These are phyloP conservation scores for Ceratopteris richardii DNA, from an alignment of 75 land plant species.

Conservation along the genomic window DNA sequence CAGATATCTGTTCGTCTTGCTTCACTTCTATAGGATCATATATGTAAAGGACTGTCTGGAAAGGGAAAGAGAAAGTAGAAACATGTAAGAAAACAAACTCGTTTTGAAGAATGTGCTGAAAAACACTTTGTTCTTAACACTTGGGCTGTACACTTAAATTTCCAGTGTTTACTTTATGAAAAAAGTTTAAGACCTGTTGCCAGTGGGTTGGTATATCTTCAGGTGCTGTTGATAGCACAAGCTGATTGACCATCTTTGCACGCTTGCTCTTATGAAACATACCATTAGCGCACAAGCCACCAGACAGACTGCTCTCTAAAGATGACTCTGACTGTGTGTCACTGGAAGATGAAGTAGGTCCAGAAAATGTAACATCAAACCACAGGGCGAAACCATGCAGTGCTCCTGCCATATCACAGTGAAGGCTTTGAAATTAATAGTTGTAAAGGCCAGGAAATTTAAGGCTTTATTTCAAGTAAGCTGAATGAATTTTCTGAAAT, in stretches of 20 bases:
- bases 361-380: slow-evolving; percentile 85
- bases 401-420: slow-evolving; percentile 43
- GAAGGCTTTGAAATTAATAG: no score
- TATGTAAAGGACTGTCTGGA: slow-evolving; percentile 81
- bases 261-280: slow-evolving; percentile 37
- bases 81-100: no score
- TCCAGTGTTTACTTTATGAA: no score
- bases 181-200: slow-evolving; percentile 59
- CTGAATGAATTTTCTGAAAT: no score
- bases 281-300: slow-evolving; percentile 18
- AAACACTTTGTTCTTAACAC: no score
- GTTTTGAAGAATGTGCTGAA: no score
- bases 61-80: no score
- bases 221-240: slow-evolving; percentile 91
- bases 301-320: slow-evolving; percentile 13
- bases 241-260: slow-evolving; percentile 26
- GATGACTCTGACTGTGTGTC: slow-evolving; percentile 20
- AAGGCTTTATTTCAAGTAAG: no score
- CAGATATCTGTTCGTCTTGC: slow-evolving; percentile 85
- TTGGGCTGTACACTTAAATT: no score
- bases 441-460: no score
- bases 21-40: slow-evolving; percentile 82
- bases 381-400: slow-evolving; percentile 95
- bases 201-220: slow-evolving; percentile 92
- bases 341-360: slow-evolving; percentile 14